Conservation (phyloP, 768 basidiomycete genomes). For the Boletus sensibilis region DNA sequence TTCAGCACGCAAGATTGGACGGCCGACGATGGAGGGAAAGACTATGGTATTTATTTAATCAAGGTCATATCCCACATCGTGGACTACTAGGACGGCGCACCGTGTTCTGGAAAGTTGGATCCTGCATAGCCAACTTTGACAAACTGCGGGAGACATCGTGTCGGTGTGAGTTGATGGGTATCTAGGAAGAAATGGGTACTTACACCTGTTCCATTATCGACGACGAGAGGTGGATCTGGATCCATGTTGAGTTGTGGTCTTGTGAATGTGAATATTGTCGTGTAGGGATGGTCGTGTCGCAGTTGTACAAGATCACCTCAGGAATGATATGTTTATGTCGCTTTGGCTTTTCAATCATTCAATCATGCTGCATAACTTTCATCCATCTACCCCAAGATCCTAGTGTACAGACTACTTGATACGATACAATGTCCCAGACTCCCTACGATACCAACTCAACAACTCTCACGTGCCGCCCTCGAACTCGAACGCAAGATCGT, state of each 20-base stretch:
- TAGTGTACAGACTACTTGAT: background rate
- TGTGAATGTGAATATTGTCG: background rate
- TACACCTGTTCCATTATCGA: slow-evolving; percentile 89
- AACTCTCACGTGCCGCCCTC: background rate
- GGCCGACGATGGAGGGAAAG: slow-evolving; percentile 95
- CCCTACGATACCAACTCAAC: background rate
- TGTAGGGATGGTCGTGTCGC: background rate
- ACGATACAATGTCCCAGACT: background rate
- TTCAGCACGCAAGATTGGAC: slow-evolving; percentile 96
- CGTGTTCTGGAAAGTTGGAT: slow-evolving; percentile 94
- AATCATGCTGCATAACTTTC: background rate
- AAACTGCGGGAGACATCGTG: slow-evolving; percentile 50
- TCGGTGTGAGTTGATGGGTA: slow-evolving; percentile 3
- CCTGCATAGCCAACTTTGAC: slow-evolving; percentile 91
- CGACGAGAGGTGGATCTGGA: slow-evolving; percentile 57
- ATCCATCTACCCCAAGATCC: background rate
- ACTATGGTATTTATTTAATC: slow-evolving; percentile 44
- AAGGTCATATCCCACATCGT: background rate
- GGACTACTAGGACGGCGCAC: slow-evolving; percentile 39
- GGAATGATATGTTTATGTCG: slow-evolving; percentile 17
- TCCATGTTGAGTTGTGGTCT: slow-evolving; percentile 26
- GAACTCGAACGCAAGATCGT: background rate
- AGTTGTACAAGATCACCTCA: background rate
- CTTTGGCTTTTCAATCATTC: slow-evolving; percentile 13
- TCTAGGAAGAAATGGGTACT: slow-evolving; percentile 29